Percentiles rank a stretch among this genome's conserved stretches.
Conservation (phyloP, 495 filamentous ascomycete species). For the Aspergillus sclerotiicarbonarius region DNA sequence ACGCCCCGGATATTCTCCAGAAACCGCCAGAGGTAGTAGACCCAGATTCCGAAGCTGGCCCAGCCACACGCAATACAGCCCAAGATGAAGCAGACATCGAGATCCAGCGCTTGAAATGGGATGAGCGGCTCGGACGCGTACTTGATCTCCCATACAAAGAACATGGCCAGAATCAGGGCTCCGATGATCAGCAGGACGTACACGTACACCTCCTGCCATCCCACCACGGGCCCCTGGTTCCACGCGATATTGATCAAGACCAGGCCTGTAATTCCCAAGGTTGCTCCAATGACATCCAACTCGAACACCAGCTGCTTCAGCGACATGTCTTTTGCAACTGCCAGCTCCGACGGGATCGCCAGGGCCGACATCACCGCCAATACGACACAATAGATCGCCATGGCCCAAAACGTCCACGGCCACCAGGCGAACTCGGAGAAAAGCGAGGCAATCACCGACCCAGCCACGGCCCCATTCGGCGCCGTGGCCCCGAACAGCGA, state of each 20-base stretch:
- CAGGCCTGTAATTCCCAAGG: conserved; percentile 55
- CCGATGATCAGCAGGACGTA: conserved; percentile 48
- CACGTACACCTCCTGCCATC: conserved; percentile 46
- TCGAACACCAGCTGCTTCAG: conserved; percentile 18
- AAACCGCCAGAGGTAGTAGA: conserved; percentile 48
- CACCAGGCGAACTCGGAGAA: conserved; percentile 57
- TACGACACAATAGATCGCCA: conserved; percentile 44
- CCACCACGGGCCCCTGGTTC: conserved; percentile 48
- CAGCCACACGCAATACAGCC: conserved; percentile 48
- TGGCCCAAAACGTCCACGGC: conserved; percentile 65
- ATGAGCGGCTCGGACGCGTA: conserved; percentile 42
- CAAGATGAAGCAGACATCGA: conserved; percentile 42
- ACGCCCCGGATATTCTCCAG: conserved; percentile 30
- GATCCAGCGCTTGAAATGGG: conserved; percentile 38
- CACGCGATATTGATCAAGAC: conserved; percentile 54
- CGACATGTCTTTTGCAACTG: conserved; percentile 14
- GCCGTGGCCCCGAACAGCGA: conserved; percentile 62
- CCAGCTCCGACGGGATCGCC: conserved; percentile 46
- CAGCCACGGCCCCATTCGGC: conserved; percentile 53
- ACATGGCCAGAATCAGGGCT: conserved; percentile 32
- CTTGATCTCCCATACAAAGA: conserved; percentile 42
- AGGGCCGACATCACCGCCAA: conserved; percentile 39
- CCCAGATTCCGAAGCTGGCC: conserved; percentile 48
- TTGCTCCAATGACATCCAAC: conserved; percentile 52
- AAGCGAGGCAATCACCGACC: conserved; percentile 47